Base-by-base conservation (phyloP, 306 rosid species). In the Pueraria montana region DNA sequence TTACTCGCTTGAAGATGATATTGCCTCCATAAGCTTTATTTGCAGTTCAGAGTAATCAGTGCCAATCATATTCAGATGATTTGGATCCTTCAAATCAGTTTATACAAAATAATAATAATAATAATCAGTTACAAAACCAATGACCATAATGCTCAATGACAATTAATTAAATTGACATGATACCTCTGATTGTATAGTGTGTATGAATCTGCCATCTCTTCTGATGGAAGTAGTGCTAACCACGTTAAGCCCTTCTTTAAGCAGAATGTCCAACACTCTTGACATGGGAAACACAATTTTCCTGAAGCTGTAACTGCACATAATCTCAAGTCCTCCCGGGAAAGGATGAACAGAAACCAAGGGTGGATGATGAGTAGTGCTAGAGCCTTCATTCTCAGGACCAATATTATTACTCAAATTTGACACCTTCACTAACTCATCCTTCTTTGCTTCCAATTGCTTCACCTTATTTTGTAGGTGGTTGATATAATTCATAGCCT, bases 401-500 rank as follows among this genome's bases (percentile, higher is more conserved):
- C 61, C 36, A 12, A 58, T 71, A 24, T 76, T 67, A 20, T 73
- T 80, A 13, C 48, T 36, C 61, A 80, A 67, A 61, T 52, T 69
- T 36, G 49, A 18, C 6, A 58, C 27, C 70, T 76, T 87, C 53
- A 32, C 77, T 3, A 90, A 82, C 53, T 76, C 82, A 74, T 90
- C 93, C 76, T 75, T 93, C 81, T 79, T 87, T 21, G 13, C 64
- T 66, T 66, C 26, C 76, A 89, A 77, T 26, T 77, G 85, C 74
- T 87, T 72, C 56, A 89, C 89, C 82, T 84, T 89, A 61, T 71
- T 79, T 76, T 80, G 66, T 26, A 84, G 9, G 32, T 90, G 87
- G n/a, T 86, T 86, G 79, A 93, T 91, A 8, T 91, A 88, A 71
- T 89, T 88, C 66, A 81, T 90, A 5, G 97, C 95, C 84, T 83